Base-by-base conservation (phyloP, 2,329 filamentous ascomycete species). In the Lasiodiplodia sp. region DNA sequence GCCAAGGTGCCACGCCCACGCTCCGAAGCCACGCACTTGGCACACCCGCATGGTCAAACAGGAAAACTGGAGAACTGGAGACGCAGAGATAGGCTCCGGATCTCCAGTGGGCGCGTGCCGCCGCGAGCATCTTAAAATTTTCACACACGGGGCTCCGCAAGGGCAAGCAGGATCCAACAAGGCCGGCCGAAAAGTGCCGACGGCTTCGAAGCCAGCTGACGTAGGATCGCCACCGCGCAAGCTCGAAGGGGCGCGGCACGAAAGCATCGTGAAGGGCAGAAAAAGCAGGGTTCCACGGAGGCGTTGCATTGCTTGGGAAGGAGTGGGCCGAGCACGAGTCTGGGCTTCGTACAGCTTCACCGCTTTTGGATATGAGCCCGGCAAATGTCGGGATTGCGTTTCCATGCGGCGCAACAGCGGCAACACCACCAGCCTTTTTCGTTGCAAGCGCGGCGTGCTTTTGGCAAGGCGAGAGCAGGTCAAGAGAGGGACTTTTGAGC, bases 291-390 rank as follows among this genome's bases (percentile, higher is more conserved):
- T 49, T 63, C 31, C 58, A 49, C 23, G 60, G 60, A 64, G 11
- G 47, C n/a, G 60, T 52, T 49, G 60, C 60, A 64, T 53, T 49
- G 14, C 37, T 52, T 38, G 47, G 28, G 28, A 28, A 21, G 25
- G 11, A 38, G 37, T 31, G 60, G 60, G 21, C 60, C 38, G 60
- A 52, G 60, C 44, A 31, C 60, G 38, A 37, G 60, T 12, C 60
- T 64, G 60, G 47, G 58, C 58, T 63, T 63, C 40, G 58, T 63
- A 63, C 58, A 49, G n/a, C 60, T 64, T 52, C 47, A 38, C 60
- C 60, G 60, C 47, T 64, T 64, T 25, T 52, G 60, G 60, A 16
- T 64, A 64, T 64, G 47, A 31, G 14, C 10, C 60, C 60, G 60
- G 60, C 31, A 25, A 52, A 47, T n/a, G 14, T 64, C 60, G 60